Evolutionary conservation across 2,329 filamentous ascomycete genomes (phyloP), one percentile per base, ranked within the genome.

Genomic region (Tolypocladium endophyticum): DNA sequence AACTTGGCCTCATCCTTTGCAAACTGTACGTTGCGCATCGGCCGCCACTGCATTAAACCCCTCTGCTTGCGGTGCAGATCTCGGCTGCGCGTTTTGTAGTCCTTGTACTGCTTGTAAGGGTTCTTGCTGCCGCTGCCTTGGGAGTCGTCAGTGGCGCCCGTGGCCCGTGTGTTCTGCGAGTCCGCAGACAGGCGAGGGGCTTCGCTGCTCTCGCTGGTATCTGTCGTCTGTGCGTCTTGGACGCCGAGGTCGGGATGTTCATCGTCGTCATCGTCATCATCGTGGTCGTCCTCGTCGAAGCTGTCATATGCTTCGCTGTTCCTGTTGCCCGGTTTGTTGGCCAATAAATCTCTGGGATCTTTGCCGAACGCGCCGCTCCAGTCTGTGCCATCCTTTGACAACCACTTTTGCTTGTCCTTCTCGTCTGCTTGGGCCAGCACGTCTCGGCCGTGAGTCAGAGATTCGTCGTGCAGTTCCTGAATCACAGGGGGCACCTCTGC

Each of bases 21-120:
- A 72, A 97, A 97, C 65, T 87, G 85, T 28, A 85, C 79, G 70
- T 96, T 96, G 47, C 93, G 81, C 71, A 92, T 89, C 0, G 93
- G 92, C 69, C 87, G 89, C 92, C 92, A 97, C 73, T 97, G 93
- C 90, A 97, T 96, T 70, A 96, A 68, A 0, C 93, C 93, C 14
- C 92, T 82, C 66, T 97, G 92, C 75, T 92, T 91, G 0, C 92
- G 84, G 71, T 92, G 88, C 70, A 97, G 80, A 54, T 89, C 86
- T 63, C 88, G 85, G 69, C 87, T 90, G 63, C 85, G 81, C 60
- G 79, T 79, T 66, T 85, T 86, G 70, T 88, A 85, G 28, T 87
- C 81, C 70, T 86, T 86, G 69, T 81, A 79, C 64, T 81, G 77
- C 64, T 78, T 78, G 61, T 84, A 73, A 0, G 83, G 84, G 64